Evolutionary conservation across 495 filamentous ascomycete genomes (phyloP), one percentile per base, ranked within the genome.

Genomic region (Letharia lupina): DNA sequence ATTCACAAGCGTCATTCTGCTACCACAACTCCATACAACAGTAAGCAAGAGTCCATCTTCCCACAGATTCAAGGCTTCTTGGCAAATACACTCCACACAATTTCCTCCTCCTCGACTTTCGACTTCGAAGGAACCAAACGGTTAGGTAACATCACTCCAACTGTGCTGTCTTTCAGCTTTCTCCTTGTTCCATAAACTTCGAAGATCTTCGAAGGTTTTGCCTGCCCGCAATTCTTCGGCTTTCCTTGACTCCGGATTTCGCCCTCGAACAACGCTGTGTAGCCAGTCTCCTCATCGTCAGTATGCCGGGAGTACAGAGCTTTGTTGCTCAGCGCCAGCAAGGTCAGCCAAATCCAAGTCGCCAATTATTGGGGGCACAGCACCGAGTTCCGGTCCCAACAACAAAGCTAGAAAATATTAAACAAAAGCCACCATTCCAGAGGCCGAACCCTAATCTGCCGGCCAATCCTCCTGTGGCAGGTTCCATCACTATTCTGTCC

Each of bases 261-360:
- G 23, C 33, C 54, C 15, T 57, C 54, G 50, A 16, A 31, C 11
- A 54, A 16, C 6, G n/a, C 50, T 54, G 13, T 54, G 28, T 6
- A 54, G 50, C 50, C 15, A 37, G 31, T 57, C 33, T 57, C 15
- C 16, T 57, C 3, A 35, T 33, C 7, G 33, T 35, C 28, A 57
- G 6, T 20, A 67, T 67, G 67, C 61, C 67, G 13, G 67, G 67
- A 28, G 44, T 68, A 48, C 62, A 65, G 45, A 45, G 39, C 18
- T 68, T 68, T 28, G 50, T 68, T 11, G 23, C 41, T 52, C 40
- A 52, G 31, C 58, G 64, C 37, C 47, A 54, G 28, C 58, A 61
- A 42, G 45, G 12, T 23, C 47, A 54, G 13, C 64, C 13, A 61
- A 40, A 23, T 10, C 42, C 64, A 1, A 58, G 37, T 23, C 64